Base-by-base conservation (phyloP, 163 green algal genomes). In the Scenedesmus sp. region DNA sequence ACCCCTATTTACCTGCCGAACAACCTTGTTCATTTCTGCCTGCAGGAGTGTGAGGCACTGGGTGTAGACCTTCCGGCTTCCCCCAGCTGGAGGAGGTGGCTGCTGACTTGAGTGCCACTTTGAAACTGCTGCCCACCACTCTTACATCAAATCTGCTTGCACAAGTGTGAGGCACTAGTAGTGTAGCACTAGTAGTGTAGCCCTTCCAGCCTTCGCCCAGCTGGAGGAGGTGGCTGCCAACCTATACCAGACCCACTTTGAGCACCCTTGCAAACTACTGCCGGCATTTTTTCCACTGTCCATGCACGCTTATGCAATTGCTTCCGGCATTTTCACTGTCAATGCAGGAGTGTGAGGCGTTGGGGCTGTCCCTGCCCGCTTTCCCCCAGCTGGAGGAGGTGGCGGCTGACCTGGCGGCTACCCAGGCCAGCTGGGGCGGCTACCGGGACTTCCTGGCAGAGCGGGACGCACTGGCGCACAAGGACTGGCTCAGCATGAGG, bases 401-500 rank as follows among this genome's bases (percentile, higher is more conserved):
- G 26, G 92, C 92, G 52, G 93, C 77, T 12, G 96, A 97, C 84
- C 93, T 98, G 46, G 79, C 90, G 6, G 26, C 84, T n/a, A 96
- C 96, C 18, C 84, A 76, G 54, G 66, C 67, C 54, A 90, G 90
- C 46, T 98, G 96, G 96, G 93, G 94, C 54, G 91, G 94, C 23
- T 97, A 96, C 86, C 91, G 92, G 16, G 90, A 95, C 77, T 97
- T 97, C 86, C 88, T 95, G 62, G 15, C 86, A 34, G 96, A 97
- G 92, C 87, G 94, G 2, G 95, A 96, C 16, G 94, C 95, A 85
- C 94, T 97, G 92, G 94, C 94, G 7, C 95, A 96, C 88, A 90
- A 93, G 54, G 96, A 97, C 83, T 98, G 96, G 96, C 93, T 97
- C 34, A 95, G 93, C 34, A 94, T 97, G 91, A 92, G 96, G 12